These are phyloP conservation scores for Fusarium napiforme DNA, from an alignment of 2,329 filamentous ascomycete species.

Conservation along the genomic window DNA sequence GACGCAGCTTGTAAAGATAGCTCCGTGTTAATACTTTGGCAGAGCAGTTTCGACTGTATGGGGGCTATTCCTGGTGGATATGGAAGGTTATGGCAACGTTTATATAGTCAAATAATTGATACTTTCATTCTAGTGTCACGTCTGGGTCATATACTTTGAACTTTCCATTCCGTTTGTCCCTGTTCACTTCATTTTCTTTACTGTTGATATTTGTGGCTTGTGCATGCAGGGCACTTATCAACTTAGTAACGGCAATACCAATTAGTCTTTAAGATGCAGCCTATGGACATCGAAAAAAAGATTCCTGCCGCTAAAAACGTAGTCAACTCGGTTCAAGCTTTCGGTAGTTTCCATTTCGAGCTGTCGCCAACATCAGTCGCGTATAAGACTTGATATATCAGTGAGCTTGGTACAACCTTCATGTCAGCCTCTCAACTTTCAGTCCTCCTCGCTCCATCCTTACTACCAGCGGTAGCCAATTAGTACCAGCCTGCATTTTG, in stretches of 20 bases:
- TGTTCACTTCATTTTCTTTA: background rate
- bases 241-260: background rate
- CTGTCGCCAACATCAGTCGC: no score
- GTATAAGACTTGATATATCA: no score
- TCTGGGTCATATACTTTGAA: background rate
- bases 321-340: no score
- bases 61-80: rapidly evolving
- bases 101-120: background rate
- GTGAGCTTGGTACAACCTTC: no score
- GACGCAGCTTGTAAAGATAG: background rate
- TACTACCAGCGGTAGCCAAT: no score
- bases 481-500: no score
- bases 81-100: background rate
- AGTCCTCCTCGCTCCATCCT: no score
- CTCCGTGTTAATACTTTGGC: background rate
- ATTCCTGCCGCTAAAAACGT: background rate
- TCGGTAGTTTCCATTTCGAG: no score
- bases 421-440: no score
- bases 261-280: background rate
- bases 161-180: background rate
- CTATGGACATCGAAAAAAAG: background rate
- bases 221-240: background rate
- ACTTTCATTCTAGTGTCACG: background rate
- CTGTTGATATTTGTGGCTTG: background rate
- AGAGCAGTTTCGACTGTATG: background rate